Base-by-base conservation (phyloP, 2,329 filamentous ascomycete genomes). In the Penicillium corylophilum region DNA sequence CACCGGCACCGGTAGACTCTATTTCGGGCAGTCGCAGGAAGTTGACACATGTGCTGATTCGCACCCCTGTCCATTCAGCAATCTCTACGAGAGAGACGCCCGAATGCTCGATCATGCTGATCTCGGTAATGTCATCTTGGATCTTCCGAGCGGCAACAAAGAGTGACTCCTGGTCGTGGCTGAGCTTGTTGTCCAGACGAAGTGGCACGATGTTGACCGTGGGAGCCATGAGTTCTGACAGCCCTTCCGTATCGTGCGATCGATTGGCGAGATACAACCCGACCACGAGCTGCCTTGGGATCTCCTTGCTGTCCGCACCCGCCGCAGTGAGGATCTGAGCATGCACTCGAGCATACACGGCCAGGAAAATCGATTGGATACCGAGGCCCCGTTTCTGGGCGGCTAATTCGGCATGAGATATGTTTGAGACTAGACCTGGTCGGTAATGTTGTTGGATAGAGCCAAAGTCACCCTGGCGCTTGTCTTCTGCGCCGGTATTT, bases 231-330 rank as follows among this genome's bases (percentile, higher is more conserved):
- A 82, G 73, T 0, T 75, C 66, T 2, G 81, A 73, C 1, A 84
- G 66, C 3, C 78, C 73, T 3, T 79, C 73, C 8, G 79, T 70
- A 20, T 76, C 73, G 10, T 81, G 75, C 0, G 80, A 79, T 46
- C 90, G 82, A 67, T 95, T 95, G 38, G 90, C 89, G 8, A 95
- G 81, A 68, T 96, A 96, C 20, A 96, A 71, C 2, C 91, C 92
- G 45, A 96, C 79, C 0, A 90, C 72, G 1, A 89, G 70, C 35
- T 82, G 52, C 5, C 47, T 20, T 40, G 22, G 48, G 40, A 42
- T 33, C 26, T 41, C 53, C 18, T 60, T 22, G 7, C 49, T 51
- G 28, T 57, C 28, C 2, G 20, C 44, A 36, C 29, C 42, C 43
- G 23, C 24, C 22, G 28, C 29, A 49, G 42, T 36, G 13, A 63